Conservation (phyloP, 306 rosid genomes). For the Corylus heterophylla region DNA sequence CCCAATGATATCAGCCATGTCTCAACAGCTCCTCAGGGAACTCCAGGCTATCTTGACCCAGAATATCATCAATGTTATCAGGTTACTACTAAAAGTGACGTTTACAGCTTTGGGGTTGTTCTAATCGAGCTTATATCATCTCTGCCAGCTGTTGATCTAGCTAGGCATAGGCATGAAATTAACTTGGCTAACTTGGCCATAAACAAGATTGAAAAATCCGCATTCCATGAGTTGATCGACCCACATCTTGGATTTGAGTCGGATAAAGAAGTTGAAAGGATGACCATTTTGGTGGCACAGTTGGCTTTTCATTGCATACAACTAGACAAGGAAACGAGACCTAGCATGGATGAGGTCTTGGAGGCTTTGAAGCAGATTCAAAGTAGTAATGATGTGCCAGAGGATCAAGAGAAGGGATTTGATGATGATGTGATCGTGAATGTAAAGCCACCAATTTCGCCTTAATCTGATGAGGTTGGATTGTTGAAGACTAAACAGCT, state of each 20-base stretch:
- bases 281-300: conserved; percentile 52
- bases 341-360: conserved; percentile 64
- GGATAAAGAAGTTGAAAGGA: conserved; percentile 42
- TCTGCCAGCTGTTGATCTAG: conserved; percentile 58
- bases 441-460: conserved; percentile 35
- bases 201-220: conserved; percentile 44
- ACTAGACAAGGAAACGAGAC: conserved; percentile 64
- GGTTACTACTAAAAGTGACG: conserved; percentile 76
- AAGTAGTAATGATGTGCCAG: conserved; percentile 29
- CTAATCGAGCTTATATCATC: conserved; percentile 70
- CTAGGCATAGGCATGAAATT: conserved; percentile 57
- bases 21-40: conserved; percentile 82
- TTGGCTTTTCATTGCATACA: conserved; percentile 72
- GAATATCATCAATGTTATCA: conserved; percentile 64
- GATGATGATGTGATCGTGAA: conserved; percentile 9
- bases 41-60: conserved; percentile 76
- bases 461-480: conserved; percentile 39
- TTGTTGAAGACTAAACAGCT: conserved; percentile 25
- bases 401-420: conserved; percentile 17
- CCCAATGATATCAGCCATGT: conserved; percentile 63
- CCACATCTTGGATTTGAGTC: conserved; percentile 54
- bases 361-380: conserved; percentile 43
- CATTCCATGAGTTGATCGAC: conserved; percentile 51
- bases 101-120: conserved; percentile 73
- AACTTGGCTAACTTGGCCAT: conserved; percentile 54